A percentile compares a stretch with the other conserved stretches of the same genome.
Evolutionary conservation across 1,284 basidiomycete species (phyloP).

Genomic region (Waitea zeae): DNA sequence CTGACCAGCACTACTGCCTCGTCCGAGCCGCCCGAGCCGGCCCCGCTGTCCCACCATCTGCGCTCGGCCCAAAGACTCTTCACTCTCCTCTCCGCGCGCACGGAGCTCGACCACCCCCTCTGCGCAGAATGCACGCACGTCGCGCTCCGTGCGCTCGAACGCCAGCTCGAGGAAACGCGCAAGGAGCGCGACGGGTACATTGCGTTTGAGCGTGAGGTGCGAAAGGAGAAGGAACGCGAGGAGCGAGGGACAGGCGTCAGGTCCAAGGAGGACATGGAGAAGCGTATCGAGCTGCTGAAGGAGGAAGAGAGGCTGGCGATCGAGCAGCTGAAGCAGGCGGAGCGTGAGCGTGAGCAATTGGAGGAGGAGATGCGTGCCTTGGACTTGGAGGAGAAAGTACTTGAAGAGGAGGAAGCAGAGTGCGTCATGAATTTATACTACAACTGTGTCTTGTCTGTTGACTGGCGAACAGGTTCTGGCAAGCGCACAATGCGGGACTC

Average conservation of each 20-base stretch:
- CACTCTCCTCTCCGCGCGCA: slow-evolving; percentile 61
- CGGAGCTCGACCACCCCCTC: slow-evolving; percentile 86
- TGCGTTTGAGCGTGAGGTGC: slow-evolving; percentile 77
- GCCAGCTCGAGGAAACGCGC: slow-evolving; percentile 78
- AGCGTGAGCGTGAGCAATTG: slow-evolving; percentile 58
- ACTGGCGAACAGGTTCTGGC: slow-evolving; percentile 61
- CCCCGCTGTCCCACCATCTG: slow-evolving; percentile 65
- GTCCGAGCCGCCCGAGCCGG: slow-evolving; percentile 40
- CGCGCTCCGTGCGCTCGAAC: slow-evolving; percentile 60
- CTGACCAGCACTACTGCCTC: slow-evolving; percentile 11
- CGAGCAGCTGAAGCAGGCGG: slow-evolving; percentile 56
- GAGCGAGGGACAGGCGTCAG: slow-evolving; percentile 19
- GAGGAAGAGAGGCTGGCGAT: slow-evolving; percentile 58
- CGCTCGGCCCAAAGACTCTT: slow-evolving; percentile 62
- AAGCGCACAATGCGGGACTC: slow-evolving; percentile 54
- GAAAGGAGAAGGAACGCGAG: slow-evolving; percentile 54
- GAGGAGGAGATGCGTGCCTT: slow-evolving; percentile 57
- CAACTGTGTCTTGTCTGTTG: slow-evolving; percentile 5
- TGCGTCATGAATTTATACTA: slow-evolving; percentile 21
- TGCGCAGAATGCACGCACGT: slow-evolving; percentile 89
- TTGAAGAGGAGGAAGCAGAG: slow-evolving; percentile 69
- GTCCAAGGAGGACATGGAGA: slow-evolving; percentile 44
- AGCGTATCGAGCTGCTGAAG: slow-evolving; percentile 56
- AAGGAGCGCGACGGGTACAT: slow-evolving; percentile 87
- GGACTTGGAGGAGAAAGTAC: slow-evolving; percentile 57